A percentile compares a stretch with the other conserved stretches of the same genome.
phyloP scores from a whole-genome alignment of 176 grass and related monocot genomes.

The Paspalum vaginatum region DNA sequence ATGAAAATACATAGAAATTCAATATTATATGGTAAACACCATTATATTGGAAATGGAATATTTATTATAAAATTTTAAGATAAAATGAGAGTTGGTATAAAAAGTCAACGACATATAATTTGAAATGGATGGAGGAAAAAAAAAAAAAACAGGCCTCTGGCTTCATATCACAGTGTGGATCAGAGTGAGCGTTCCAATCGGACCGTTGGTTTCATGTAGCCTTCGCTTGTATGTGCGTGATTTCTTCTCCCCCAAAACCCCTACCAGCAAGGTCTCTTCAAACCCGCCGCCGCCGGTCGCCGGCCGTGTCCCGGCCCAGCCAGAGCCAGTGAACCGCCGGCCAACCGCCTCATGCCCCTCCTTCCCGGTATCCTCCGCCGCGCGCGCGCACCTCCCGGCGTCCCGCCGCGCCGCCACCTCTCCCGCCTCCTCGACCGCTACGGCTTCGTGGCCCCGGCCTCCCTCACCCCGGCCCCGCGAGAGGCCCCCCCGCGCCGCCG shows the following conservation, averaged over 20 bases:
- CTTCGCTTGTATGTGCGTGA: not conserved
- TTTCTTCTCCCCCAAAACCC: not conserved
- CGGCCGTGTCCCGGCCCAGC: not conserved
- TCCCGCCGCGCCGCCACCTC: slow-evolving; percentile 25
- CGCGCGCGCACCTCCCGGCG: not conserved
- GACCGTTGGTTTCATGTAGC: not conserved
- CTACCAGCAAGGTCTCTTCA: not conserved
- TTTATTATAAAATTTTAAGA: too few relatives aligned
- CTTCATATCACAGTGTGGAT: too few relatives aligned
- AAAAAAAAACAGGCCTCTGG: not conserved
- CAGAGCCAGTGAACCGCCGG: not conserved
- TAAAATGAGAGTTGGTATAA: too few relatives aligned
- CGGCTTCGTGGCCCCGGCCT: slow-evolving; percentile 67
- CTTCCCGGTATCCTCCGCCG: slow-evolving; percentile 38
- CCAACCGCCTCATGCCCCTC: slow-evolving; percentile 45
- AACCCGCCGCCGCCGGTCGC: not conserved
- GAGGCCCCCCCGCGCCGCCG: slow-evolving; percentile 25
- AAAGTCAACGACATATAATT: too few relatives aligned
- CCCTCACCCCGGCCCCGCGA: slow-evolving; percentile 37
- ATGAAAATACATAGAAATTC: too few relatives aligned
- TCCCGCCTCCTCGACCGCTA: slow-evolving; percentile 66
- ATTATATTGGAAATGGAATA: too few relatives aligned
- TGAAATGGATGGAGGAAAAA: too few relatives aligned
- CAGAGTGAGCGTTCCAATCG: not conserved
- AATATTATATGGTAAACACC: too few relatives aligned